Evolutionary conservation across 2,329 filamentous ascomycete species (phyloP), one percentile per base, ranked within the genome.

Genomic region (Fusarium ramigenum): DNA sequence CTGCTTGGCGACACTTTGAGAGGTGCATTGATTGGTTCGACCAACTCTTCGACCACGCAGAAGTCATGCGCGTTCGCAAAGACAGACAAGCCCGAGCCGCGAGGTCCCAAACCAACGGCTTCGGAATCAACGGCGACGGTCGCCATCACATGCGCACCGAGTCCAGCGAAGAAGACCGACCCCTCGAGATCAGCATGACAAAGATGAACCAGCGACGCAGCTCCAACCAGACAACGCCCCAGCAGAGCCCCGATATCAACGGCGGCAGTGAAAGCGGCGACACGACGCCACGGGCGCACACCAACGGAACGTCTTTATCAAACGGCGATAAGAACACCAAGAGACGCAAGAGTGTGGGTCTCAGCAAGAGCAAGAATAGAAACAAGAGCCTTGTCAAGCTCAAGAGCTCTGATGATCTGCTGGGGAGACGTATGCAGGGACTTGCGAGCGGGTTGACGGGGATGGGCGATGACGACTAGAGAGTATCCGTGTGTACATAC

Each of bases 1-100:
- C 96, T 14, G 95, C 93, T 2, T 97, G 95, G 93, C 93, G 92
- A 77, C 92, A 97, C 79, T 93, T 98, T 76, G 90, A 93, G 73
- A 89, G 92, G 39, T 93, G 93, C 71, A 92, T 91, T 0, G 84
- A 87, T 21, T 98, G 96, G 96, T 95, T 98, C 75, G 87, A 92
- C 52, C 91, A 95, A 34, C 87, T 95, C 1, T 96, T 97, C 56
- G 83, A 83, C 62, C 85, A 82, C 40, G 89, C 85, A 6, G 85
- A 88, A 25, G 52, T 82, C 78, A 58, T 82, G 80, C 73, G 81
- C 73, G 65, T 79, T 66, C 76, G 79, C 66, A 75, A 67, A 50
- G 72, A 60, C 14, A 76, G 69, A 66, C 60, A 44, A 54, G 52
- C 61, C 50, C 67, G 65, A 59, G 63, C 59, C 19, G 59, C 58